Conservation (phyloP, 176 grass and related monocot genomes). For the Rhipidocladum racemiflorum region DNA sequence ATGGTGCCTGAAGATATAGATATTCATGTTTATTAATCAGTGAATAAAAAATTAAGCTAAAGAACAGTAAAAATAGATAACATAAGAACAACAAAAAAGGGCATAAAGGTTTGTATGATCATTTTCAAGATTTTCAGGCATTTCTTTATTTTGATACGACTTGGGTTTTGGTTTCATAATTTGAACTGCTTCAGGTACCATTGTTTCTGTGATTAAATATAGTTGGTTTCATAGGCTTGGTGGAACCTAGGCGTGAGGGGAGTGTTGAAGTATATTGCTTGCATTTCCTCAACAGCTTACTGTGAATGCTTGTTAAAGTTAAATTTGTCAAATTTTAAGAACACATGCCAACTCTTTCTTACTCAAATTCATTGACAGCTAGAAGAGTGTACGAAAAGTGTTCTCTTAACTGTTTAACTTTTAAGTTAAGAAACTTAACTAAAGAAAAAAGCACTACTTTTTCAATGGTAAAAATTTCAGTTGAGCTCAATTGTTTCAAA, state of each 20-base stretch:
- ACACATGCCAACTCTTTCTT: not conserved
- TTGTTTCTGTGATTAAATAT: slow-evolving; percentile 12
- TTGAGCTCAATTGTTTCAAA: not conserved
- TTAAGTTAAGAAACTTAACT: not conserved
- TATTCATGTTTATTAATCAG: slow-evolving; percentile 5
- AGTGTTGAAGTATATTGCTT: not conserved
- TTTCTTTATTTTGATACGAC: not conserved
- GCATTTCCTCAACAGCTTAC: not conserved
- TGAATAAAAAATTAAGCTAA: not conserved
- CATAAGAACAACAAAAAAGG: not conserved
- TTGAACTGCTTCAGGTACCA: not conserved
- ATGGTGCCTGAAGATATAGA: slow-evolving; percentile 47
- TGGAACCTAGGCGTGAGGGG: no score
- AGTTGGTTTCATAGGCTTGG: not conserved
- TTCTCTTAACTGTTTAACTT: not conserved
- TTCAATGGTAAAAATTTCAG: not conserved
- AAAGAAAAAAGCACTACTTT: not conserved
- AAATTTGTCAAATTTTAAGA: not conserved
- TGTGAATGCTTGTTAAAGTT: not conserved
- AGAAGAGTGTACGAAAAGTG: not conserved
- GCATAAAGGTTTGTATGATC: not conserved
- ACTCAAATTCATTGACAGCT: not conserved
- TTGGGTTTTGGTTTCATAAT: not conserved
- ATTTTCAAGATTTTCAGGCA: slow-evolving; percentile 1
- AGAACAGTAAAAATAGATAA: not conserved